These are phyloP conservation scores for Euphorbia celastroides DNA, from an alignment of 441 rosid species.

Conservation along the genomic window DNA sequence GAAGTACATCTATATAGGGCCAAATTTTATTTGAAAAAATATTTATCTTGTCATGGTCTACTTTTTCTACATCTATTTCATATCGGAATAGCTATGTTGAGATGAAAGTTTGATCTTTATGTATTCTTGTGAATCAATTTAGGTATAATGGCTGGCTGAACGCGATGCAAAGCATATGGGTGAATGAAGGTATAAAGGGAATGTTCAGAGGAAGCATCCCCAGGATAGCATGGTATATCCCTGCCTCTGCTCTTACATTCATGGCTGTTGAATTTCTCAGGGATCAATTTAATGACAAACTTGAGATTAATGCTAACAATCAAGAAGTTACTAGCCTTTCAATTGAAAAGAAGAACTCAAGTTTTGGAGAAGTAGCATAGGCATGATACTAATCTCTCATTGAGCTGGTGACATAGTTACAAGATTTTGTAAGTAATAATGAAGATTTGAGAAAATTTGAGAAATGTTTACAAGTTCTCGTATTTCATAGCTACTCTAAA, in stretches of 20 bases:
- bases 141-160: constrained; percentile 82
- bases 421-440: neutral
- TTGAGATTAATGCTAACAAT: constrained; percentile 7
- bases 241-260: constrained; percentile 93
- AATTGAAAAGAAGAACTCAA: constrained; percentile 48
- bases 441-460: neutral
- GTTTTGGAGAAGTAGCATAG: constrained; percentile 39
- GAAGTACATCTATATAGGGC: too few relatives aligned
- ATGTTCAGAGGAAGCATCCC: constrained; percentile 87
- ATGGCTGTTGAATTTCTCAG: constrained; percentile 93
- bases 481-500: neutral
- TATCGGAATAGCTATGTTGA: neutral
- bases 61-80: neutral
- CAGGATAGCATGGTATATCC: constrained; percentile 87
- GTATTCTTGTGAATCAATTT: neutral
- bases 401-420: neutral
- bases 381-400: neutral
- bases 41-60: neutral
- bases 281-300: constrained; percentile 52
- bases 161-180: constrained; percentile 61
- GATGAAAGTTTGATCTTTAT: neutral
- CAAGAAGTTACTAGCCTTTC: constrained; percentile 37
- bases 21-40: too few relatives aligned
- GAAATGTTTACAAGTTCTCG: neutral
- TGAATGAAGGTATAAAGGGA: constrained; percentile 63